These are phyloP conservation scores for Rutidosis leptorrhynchoides DNA, from an alignment of 129 eudicot species.

Conservation along the genomic window DNA sequence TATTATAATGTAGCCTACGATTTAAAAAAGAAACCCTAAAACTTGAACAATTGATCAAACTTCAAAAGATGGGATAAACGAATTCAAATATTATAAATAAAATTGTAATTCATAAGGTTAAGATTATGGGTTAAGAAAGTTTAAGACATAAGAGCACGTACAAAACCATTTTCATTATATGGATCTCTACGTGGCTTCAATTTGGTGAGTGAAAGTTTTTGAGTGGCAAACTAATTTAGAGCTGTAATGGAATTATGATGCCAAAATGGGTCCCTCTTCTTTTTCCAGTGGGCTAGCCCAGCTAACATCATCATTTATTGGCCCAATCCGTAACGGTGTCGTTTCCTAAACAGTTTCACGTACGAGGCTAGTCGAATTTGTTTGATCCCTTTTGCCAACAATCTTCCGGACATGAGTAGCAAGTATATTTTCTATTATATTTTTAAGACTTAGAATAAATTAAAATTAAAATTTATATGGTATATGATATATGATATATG, in stretches of 20 bases:
- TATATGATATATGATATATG: too few relatives aligned
- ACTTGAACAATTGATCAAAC: neutral
- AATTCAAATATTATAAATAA: too few relatives aligned
- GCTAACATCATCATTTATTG: slow-evolving; percentile 9
- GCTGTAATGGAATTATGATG: slow-evolving; percentile 33
- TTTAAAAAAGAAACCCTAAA: neutral
- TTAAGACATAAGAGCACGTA: neutral
- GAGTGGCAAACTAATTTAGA: slow-evolving; percentile 24
- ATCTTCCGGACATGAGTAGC: slow-evolving; percentile 25
- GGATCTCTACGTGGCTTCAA: slow-evolving; percentile 46
- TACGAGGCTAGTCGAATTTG: slow-evolving; percentile 25
- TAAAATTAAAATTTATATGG: too few relatives aligned
- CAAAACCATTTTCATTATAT: slow-evolving; percentile 22
- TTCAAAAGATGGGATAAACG: neutral
- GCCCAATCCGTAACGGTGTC: slow-evolving; percentile 11
- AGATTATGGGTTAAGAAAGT: neutral
- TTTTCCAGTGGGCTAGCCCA: slow-evolving; percentile 30
- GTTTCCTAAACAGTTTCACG: slow-evolving; percentile 26
- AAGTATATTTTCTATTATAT: slow-evolving; percentile 1
- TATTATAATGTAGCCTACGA: too few relatives aligned
- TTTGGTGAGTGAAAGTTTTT: slow-evolving; percentile 29
- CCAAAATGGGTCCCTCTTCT: slow-evolving; percentile 28
- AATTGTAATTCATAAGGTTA: neutral
- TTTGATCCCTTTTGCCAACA: slow-evolving; percentile 33
- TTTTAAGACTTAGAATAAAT: too few relatives aligned